A percentile compares a stretch with the other conserved stretches of the same genome.
Conservation (phyloP, 2,329 filamentous ascomycete genomes). For the Fusarium verticillioides region DNA sequence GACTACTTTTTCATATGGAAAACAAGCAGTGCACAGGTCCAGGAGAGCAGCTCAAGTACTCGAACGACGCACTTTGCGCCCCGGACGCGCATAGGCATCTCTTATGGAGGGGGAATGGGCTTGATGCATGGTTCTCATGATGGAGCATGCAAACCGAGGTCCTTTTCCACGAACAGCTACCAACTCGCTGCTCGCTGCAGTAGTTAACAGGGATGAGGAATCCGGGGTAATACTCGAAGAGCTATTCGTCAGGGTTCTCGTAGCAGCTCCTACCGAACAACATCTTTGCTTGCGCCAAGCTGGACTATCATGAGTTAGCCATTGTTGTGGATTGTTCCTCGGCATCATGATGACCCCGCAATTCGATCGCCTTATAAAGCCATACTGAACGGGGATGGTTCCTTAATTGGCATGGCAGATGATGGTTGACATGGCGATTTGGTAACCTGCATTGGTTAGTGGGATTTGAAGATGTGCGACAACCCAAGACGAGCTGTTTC, state of each 20-base stretch:
- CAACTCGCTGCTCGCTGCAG: conserved; percentile 15
- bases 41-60: background rate
- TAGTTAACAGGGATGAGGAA: conserved; percentile 13
- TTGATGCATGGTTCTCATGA: conserved; percentile 10
- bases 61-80: background rate
- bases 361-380: conserved; percentile 4
- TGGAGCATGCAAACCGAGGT: conserved; percentile 16
- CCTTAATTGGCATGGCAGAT: conserved; percentile 19
- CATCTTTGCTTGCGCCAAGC: conserved; percentile 2
- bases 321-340: conserved; percentile 6
- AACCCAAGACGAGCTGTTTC: background rate
- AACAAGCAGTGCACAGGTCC: background rate
- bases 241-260: conserved; percentile 16
- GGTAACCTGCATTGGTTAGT: conserved; percentile 44
- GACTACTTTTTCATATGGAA: background rate
- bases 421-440: conserved; percentile 35
- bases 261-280: background rate
- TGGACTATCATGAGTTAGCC: conserved; percentile 6
- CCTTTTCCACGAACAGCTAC: conserved; percentile 27
- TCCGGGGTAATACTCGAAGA: conserved; percentile 14
- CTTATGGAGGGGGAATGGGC: background rate
- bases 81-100: background rate
- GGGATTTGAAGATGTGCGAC: conserved; percentile 13
- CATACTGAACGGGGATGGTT: conserved; percentile 13
- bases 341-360: conserved; percentile 29